A percentile compares a stretch with the other conserved stretches of the same genome.
These are phyloP conservation scores for Sugiyamaella americana DNA, from an alignment of 805 yeast genomes.

Conservation along the genomic window DNA sequence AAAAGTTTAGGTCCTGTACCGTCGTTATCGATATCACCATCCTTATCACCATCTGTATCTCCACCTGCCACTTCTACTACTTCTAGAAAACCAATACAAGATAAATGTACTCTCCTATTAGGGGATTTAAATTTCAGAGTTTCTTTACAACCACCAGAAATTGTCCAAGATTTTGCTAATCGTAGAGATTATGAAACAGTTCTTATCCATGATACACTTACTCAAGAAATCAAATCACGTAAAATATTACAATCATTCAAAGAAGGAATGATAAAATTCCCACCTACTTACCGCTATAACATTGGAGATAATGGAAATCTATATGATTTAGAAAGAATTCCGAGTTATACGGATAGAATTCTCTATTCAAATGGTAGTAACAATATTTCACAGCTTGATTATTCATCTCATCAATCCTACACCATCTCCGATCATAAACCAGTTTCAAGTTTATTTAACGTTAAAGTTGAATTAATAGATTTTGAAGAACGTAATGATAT, in stretches of 20 bases:
- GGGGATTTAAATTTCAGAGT: conserved; percentile 55
- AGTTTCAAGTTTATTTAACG: conserved; percentile 37
- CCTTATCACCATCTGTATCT: conserved; percentile 11
- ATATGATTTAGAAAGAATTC: conserved; percentile 34
- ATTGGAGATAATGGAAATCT: conserved; percentile 23
- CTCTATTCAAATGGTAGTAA: conserved; percentile 29
- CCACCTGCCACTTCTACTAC: neutral
- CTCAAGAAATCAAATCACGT: conserved; percentile 31
- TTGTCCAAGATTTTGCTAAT: conserved; percentile 29
- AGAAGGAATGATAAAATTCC: conserved; percentile 44
- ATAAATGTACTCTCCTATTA: conserved; percentile 29
- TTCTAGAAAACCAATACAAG: neutral
- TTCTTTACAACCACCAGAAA: conserved; percentile 27
- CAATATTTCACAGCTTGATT: conserved; percentile 22
- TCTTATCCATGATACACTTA: conserved; percentile 41
- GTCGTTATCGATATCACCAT: neutral
- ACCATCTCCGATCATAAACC: conserved; percentile 54
- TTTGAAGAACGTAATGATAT: conserved; percentile 32
- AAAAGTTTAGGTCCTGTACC: neutral
- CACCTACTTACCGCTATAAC: conserved; percentile 50
- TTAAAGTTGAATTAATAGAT: conserved; percentile 36
- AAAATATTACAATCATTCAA: conserved; percentile 40
- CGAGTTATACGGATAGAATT: conserved; percentile 58
- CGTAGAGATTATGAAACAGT: conserved; percentile 33
- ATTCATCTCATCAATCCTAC: conserved; percentile 26